Conservation (phyloP, 345 rosid genomes). For the Clarkia xantiana region DNA sequence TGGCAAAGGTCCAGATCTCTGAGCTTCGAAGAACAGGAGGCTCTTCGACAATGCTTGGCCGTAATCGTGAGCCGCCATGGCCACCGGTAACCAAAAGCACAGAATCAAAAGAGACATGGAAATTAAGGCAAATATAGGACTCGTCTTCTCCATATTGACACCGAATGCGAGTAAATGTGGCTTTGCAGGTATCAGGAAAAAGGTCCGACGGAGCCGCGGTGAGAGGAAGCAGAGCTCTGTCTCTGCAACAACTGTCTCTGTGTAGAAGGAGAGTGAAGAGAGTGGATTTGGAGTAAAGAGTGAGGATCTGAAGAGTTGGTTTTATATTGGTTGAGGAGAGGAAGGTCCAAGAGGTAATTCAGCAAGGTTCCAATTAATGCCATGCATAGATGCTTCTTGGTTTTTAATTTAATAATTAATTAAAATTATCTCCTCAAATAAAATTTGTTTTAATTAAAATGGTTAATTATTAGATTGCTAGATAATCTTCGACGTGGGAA, state of each 20-base stretch:
- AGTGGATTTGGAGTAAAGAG: conserved; percentile 10
- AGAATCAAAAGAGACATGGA: conserved; percentile 32
- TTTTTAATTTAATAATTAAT: too few relatives aligned
- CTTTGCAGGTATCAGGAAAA: conserved; percentile 23
- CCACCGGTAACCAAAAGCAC: conserved; percentile 43
- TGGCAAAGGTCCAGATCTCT: conserved; percentile 91
- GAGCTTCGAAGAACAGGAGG: conserved; percentile 95
- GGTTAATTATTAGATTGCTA: too few relatives aligned
- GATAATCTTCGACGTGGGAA: too few relatives aligned
- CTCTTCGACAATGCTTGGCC: conserved; percentile 89
- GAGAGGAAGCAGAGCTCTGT: not conserved
- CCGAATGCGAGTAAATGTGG: conserved; percentile 23
- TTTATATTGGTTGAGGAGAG: conserved; percentile 30
- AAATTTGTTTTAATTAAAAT: too few relatives aligned
- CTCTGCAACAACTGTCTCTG: conserved; percentile 4
- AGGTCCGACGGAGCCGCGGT: conserved; percentile 22
- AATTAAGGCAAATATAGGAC: conserved; percentile 6
- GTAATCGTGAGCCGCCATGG: conserved; percentile 75
- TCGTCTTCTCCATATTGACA: conserved; percentile 17
- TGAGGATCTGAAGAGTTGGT: conserved; percentile 6
- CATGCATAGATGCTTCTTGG: not conserved
- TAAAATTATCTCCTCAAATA: too few relatives aligned
- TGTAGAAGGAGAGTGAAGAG: conserved; percentile 10
- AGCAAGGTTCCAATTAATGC: conserved; percentile 34
- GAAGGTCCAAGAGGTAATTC: conserved; percentile 30